Evolutionary conservation across 106 monocot genomes (phyloP).

Genomic region (Dendrobium officinale): DNA sequence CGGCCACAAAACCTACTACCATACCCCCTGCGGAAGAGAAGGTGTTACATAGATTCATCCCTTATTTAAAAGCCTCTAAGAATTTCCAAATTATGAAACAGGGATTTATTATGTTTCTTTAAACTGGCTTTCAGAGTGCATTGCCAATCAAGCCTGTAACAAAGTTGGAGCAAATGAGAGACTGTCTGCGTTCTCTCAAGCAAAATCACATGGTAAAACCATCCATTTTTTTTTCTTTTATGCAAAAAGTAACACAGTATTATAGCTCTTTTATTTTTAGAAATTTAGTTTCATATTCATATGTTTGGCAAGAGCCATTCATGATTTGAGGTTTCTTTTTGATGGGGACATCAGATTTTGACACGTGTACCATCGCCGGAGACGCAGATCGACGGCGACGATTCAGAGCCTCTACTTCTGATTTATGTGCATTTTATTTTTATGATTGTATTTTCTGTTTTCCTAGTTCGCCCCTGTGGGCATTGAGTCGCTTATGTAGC

Average conservation of each 20-base stretch:
- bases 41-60: conserved; percentile 20
- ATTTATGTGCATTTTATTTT: too few relatives aligned
- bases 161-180: conserved; percentile 87
- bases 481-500: too few relatives aligned
- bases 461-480: too few relatives aligned
- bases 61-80: not conserved
- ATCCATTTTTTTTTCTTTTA: not conserved
- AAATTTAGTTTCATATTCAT: too few relatives aligned
- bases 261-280: too few relatives aligned
- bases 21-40: conserved; percentile 37
- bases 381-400: too few relatives aligned
- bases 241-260: not conserved
- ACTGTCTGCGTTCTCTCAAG: conserved; percentile 82
- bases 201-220: conserved; percentile 58
- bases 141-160: conserved; percentile 76
- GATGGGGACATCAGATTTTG: too few relatives aligned
- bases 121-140: conserved; percentile 35
- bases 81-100: not conserved
- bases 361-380: too few relatives aligned
- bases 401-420: too few relatives aligned
- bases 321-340: too few relatives aligned
- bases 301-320: too few relatives aligned
- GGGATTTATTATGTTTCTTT: not conserved
- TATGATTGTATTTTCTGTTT: too few relatives aligned
- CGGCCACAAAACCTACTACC: conserved; percentile 37